Conservation (phyloP, 768 basidiomycete species). For the Pulveroboletus sp. region DNA sequence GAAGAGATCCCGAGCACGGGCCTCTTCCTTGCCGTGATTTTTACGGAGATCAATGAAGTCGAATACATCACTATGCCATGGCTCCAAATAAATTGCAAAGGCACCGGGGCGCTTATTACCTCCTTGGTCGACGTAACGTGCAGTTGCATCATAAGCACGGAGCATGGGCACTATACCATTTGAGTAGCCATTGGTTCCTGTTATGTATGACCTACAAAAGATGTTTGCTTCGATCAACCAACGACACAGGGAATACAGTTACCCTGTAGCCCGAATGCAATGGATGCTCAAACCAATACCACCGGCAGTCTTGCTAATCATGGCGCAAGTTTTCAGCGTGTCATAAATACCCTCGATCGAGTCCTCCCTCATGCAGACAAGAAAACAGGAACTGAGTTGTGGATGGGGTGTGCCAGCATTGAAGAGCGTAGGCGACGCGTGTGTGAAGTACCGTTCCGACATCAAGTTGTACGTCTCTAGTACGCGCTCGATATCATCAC, state of each 20-base stretch:
- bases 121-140: slow-evolving; percentile 97
- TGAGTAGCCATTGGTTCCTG: slow-evolving; percentile 97
- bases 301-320: slow-evolving; percentile 99
- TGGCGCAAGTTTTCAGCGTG: slow-evolving; percentile 94
- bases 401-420: slow-evolving; percentile 94
- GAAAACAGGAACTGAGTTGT: slow-evolving; percentile 96
- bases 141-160: slow-evolving; percentile 94
- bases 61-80: slow-evolving; percentile 97
- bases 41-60: slow-evolving; percentile 97
- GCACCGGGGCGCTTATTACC: slow-evolving; percentile 99
- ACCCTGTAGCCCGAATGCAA: slow-evolving; percentile 95
- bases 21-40: slow-evolving; percentile 98
- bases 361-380: slow-evolving; percentile 97
- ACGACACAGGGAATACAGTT: slow-evolving; percentile 19
- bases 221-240: not conserved
- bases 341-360: slow-evolving; percentile 99
- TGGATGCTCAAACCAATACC: slow-evolving; percentile 96
- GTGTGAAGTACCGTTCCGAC: slow-evolving; percentile 98
- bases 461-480: slow-evolving; percentile 93
- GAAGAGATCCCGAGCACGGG: slow-evolving; percentile 93
- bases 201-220: slow-evolving; percentile 82
- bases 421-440: slow-evolving; percentile 96
- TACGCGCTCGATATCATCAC: slow-evolving; percentile 78
- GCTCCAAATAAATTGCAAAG: slow-evolving; percentile 97
- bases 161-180: slow-evolving; percentile 99